Base-by-base conservation (phyloP, 768 basidiomycete species). In the Megacollybia marginata region DNA sequence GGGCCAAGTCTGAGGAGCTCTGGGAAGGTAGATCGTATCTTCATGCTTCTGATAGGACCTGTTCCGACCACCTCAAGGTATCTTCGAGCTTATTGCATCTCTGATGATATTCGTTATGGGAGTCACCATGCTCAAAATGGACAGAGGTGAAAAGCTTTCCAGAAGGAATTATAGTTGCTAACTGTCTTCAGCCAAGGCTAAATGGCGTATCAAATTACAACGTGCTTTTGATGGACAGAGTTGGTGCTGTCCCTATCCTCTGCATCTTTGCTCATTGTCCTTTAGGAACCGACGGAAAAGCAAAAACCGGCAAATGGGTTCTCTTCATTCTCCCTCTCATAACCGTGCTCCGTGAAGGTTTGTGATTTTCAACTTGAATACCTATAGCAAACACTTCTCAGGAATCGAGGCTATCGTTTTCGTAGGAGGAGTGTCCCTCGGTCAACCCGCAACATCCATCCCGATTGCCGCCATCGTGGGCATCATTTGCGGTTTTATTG, bases 21-120 rank as follows among this genome's bases (percentile, higher is more conserved):
- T 97, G 95, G 95, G 95, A 98, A 75, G 95, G 94, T 77, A 55
- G 61, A 60, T 73, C 62, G 10, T 63, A 5, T 42, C 4, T 6
- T 42, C 45, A 9, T 40, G 16, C 46, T 5, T 46, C 46, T 35
- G 20, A 16, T 16, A 38, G 34, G 42, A 38, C 31, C 38, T 28
- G 18, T 44, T 42, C 28, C 44, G 35, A 36, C 35, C 48, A 18
- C 44, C 35, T 44, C 52, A 88, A 28, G 85, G 82, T 23, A 73
- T 80, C 52, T 90, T 88, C 59, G 69, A 81, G 54, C 65, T 89
- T 49, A 72, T 91, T 48, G 87, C 87, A 0, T 64, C 81, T 10
- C 50, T 91, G 57, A 81, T 96, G 77, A 93, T 96, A 59, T 90
- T 92, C 64, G 72, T 86, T 61, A 95, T 97, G 92, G 93, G 91